These are phyloP conservation scores for Thalassiosira exigua DNA, from an alignment of 352 stramenopile genomes.

Conservation along the genomic window DNA sequence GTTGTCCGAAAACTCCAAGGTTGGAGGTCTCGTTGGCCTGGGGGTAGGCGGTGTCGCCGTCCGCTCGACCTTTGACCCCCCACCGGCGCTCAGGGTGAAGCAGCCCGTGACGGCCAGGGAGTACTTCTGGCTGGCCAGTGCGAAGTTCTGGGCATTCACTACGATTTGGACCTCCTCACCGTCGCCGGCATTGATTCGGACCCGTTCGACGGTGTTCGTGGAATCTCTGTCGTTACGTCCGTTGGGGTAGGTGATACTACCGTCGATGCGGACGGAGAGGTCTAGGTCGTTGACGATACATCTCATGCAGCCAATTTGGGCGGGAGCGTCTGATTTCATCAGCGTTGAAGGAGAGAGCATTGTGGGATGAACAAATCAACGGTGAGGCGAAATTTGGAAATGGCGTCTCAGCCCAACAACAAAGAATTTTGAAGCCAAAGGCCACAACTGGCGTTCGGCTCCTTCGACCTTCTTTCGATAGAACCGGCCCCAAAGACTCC, in stretches of 20 bases:
- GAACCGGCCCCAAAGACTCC: too few relatives aligned
- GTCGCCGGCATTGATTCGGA: conserved; percentile 22
- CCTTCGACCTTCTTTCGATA: too few relatives aligned
- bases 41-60: not conserved
- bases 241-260: conserved; percentile 34
- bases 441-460: too few relatives aligned
- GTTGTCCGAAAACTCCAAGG: too few relatives aligned
- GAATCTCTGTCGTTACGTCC: conserved; percentile 18
- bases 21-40: not conserved
- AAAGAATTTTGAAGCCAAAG: too few relatives aligned
- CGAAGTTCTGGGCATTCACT: conserved; percentile 31
- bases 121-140: conserved; percentile 20
- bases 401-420: too few relatives aligned
- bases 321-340: conserved; percentile 24
- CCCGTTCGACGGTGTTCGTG: conserved; percentile 41
- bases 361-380: too few relatives aligned
- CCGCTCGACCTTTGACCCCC: not conserved
- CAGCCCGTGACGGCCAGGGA: conserved; percentile 35
- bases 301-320: conserved; percentile 16
- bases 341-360: too few relatives aligned
- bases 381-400: too few relatives aligned
- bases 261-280: conserved; percentile 18
- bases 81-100: not conserved
- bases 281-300: conserved; percentile 49
- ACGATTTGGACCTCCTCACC: conserved; percentile 12